Base-by-base conservation (phyloP, 2,329 filamentous ascomycete genomes). In the Aurifilum marmelostoma region DNA sequence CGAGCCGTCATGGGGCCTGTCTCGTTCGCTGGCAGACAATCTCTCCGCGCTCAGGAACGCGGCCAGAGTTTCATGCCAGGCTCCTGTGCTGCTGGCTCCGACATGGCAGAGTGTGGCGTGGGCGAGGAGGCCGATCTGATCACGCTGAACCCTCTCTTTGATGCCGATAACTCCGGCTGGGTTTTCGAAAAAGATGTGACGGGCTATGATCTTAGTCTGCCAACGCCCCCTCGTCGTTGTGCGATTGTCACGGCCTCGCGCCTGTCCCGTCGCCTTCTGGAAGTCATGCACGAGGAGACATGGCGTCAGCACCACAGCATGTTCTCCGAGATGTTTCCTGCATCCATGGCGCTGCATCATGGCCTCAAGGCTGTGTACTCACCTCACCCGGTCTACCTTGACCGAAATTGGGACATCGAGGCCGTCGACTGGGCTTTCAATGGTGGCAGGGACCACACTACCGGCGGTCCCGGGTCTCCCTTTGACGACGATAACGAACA, bases 291-390 rank as follows among this genome's bases (percentile, higher is more conserved):
- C 78, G 86, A 91, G 73, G 91, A 93, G 75, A 91, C 89, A 60
- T 89, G 83, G 78, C 83, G 85, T 37, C 83, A 87, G 73, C 88
- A 88, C 72, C 91, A 89, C 78, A 89, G 83, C 78, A 93, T 90
- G 90, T 94, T 92, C 77, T 88, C 87, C 34, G 92, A 94, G 78
- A 94, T 94, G 92, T 93, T 91, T 80, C 91, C 91, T 1, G 85
- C 90, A 0, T 87, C 85, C 0, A 85, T 89, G 75, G 90, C 91
- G 0, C 82, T 94, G 6, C 91, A 93, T 73, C 91, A 92, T 75
- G 91, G 92, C 1, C 83, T 93, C 74, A 94, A 94, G 79, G 92
- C 91, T 29, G 89, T 92, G 0, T 92, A 90, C 75, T 92, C 91
- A 0, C 93, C 93, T 0, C 93, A 97, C 72, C 92, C 93, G 0